These are phyloP conservation scores for Lasiodiplodia theobromae DNA, from an alignment of 2,329 filamentous ascomycete genomes.

Conservation along the genomic window DNA sequence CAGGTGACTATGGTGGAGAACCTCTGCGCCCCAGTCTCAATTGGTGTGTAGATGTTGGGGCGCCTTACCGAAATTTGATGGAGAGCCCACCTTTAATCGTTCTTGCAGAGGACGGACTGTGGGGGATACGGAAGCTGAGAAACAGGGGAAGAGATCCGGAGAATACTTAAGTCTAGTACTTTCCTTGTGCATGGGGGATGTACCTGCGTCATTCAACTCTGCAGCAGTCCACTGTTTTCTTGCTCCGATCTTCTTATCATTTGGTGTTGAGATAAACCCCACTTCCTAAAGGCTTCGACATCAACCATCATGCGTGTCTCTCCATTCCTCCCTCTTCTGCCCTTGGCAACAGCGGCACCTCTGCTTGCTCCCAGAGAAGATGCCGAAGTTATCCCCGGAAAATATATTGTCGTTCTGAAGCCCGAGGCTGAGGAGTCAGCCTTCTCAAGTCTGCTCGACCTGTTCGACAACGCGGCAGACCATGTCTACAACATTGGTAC, in stretches of 20 bases:
- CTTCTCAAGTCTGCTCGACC: neutral
- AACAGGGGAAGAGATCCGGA: neutral
- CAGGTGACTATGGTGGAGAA: constrained; percentile 8
- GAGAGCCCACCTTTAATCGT: neutral
- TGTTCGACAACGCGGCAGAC: constrained; percentile 35
- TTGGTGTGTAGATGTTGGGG: neutral
- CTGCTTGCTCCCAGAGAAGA: constrained; percentile 48
- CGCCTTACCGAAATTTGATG: neutral
- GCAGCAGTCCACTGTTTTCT: neutral
- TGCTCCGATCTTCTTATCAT: neutral
- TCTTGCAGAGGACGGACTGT: neutral
- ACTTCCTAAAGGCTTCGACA: neutral
- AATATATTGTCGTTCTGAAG: constrained; percentile 57
- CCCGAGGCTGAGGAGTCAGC: constrained; percentile 40
- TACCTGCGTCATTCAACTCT: neutral
- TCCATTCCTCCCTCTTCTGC: constrained; percentile 45
- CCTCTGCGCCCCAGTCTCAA: neutral
- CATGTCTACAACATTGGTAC: constrained; percentile 48
- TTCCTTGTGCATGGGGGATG: neutral
- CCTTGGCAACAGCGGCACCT: constrained; percentile 46
- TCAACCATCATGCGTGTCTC: constrained; percentile 49
- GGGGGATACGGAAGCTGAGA: neutral
- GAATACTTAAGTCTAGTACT: neutral
- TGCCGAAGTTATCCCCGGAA: constrained; percentile 45
- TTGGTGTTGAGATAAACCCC: neutral